Base-by-base conservation (phyloP, 768 basidiomycete genomes). In the Russula abietina region DNA sequence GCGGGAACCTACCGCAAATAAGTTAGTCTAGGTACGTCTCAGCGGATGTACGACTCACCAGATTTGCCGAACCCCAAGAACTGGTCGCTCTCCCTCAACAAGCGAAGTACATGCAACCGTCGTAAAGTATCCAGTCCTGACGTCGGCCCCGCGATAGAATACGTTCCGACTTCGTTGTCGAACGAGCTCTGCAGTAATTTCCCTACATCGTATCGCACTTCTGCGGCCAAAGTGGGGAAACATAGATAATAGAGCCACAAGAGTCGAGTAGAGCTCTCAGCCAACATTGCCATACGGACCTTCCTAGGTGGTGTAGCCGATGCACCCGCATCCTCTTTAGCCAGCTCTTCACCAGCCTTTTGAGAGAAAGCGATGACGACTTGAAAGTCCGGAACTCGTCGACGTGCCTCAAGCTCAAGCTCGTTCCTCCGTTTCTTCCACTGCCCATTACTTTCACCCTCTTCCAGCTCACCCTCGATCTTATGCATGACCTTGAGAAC, bases 291-390 rank as follows among this genome's bases (percentile, higher is more conserved):
- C 0, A 73, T 74, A 71, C 77, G 83, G 59, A 75, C 78, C n/a
- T 72, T 66, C 45, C 75, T 75, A 2, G 57, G 60, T 5, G 45
- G 38, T 4, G n/a, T 50, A 14, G 46, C 30, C 8, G 36, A 30
- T 7, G 46, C 48, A 14, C 45, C 41, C 16, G 19, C 45, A 43
- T 59, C 59, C 4, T 30, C 24, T 22, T 56, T 19, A 50, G 39
- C 39, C 3, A 43, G 24, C 3, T 14, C 55, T 9, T 61, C 57
- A 16, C 36, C 52, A 30, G 43, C 36, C n/a, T 36, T 56, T 66
- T 93, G 88, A 7, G 88, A 86, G 70, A 94, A 89, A 0, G 85
- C 90, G 11, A 97, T 81, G 59, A 97, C 75, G 55, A 95, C 91
- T 68, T 88, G 84, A 62, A 95, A 87, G 55, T 95, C 94, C 0